Evolutionary conservation across 2,329 filamentous ascomycete species (phyloP).

Genomic region (Trichoderma sp.): DNA sequence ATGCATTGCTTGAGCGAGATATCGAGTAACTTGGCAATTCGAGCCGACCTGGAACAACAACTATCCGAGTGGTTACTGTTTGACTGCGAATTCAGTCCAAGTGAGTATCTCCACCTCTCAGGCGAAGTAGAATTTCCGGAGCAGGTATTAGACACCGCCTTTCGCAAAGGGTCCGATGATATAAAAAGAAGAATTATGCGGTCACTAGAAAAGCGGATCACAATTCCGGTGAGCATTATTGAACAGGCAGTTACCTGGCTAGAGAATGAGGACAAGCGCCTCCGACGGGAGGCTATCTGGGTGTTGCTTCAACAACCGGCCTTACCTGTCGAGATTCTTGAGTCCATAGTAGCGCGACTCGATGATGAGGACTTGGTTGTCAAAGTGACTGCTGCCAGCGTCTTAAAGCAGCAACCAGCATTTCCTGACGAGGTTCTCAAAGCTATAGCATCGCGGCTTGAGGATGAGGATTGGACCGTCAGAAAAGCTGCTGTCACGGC

Average conservation of each 20-base stretch:
- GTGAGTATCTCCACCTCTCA: background rate
- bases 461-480: background rate
- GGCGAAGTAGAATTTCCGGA: background rate
- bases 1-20: slow-evolving; percentile 1
- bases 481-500: background rate
- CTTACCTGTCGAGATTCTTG: background rate
- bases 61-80: background rate
- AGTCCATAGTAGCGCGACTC: background rate
- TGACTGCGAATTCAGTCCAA: background rate
- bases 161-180: background rate
- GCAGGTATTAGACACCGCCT: background rate
- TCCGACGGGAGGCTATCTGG: background rate
- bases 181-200: background rate
- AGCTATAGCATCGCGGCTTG: background rate
- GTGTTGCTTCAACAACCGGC: background rate
- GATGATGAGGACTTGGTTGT: background rate
- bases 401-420: too few relatives aligned
- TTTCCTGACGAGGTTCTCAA: background rate
- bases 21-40: background rate
- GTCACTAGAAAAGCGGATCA: background rate
- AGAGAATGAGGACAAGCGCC: rapidly evolving
- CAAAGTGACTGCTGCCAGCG: background rate
- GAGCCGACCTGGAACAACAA: background rate
- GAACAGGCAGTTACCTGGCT: background rate
- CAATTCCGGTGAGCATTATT: background rate